phyloP scores from a whole-genome alignment of 2,329 filamentous ascomycete genomes.

The Fusarium piperis region DNA sequence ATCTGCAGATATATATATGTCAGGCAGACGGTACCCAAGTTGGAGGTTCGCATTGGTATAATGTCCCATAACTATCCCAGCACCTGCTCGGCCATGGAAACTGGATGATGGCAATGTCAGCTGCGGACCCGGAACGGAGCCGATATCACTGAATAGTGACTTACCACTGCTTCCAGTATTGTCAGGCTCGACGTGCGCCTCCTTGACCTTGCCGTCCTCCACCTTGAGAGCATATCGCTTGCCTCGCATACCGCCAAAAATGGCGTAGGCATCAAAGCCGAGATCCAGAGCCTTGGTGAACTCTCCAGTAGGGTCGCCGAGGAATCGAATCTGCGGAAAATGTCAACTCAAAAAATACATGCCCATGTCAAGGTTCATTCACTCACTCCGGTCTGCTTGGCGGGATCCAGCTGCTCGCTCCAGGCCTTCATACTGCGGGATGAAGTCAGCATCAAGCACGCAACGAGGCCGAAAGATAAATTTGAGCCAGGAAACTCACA shows the following conservation, averaged over 20 bases:
- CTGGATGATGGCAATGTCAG: background rate
- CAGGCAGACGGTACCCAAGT: background rate
- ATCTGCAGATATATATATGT: background rate
- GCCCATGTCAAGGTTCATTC: background rate
- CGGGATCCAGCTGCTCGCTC: conserved; percentile 80
- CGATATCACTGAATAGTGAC: conserved; percentile 34
- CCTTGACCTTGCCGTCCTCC: conserved; percentile 85
- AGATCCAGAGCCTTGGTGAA: conserved; percentile 89
- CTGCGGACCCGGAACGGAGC: background rate
- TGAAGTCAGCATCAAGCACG: conserved; percentile 7
- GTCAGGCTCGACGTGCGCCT: conserved; percentile 85
- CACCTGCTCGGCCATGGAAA: conserved; percentile 39
- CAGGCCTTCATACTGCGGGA: conserved; percentile 84
- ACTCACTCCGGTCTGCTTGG: conserved; percentile 78
- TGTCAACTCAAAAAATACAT: background rate
- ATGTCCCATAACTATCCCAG: conserved; percentile 12
- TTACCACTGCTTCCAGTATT: conserved; percentile 83
- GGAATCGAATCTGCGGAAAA: conserved; percentile 80
- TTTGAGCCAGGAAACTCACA: conserved; percentile 66
- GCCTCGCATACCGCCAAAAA: conserved; percentile 84
- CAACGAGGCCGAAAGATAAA: background rate
- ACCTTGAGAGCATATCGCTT: conserved; percentile 89
- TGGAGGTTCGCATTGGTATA: background rate
- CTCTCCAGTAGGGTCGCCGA: conserved; percentile 80
- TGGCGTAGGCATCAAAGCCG: conserved; percentile 75